Evolutionary conservation across 2,329 filamentous ascomycete species (phyloP), one percentile per base, ranked within the genome.

Genomic region (Microdochium paspali): DNA sequence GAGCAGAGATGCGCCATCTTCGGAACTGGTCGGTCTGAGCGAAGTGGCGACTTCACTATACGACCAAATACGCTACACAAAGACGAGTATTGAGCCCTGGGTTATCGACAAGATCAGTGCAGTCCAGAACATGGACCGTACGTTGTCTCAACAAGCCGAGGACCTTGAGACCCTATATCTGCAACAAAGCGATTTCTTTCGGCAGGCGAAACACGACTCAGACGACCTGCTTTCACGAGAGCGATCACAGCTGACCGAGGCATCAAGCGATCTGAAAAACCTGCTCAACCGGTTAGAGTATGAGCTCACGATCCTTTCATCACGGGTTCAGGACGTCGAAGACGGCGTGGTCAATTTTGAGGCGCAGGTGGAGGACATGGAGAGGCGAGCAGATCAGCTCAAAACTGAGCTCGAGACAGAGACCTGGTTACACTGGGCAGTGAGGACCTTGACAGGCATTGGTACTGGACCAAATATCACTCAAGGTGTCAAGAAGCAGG

Each of bases 241-340:
- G 65, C 79, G 83, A 35, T 73, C 75, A 21, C 74, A 77, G 46
- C 70, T 95, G 31, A 79, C 77, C 3, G 87, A 93, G 59, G 76
- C 77, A 15, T 72, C 90, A 51, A 85, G 85, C 62, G 87, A 93
- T 53, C 74, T 96, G 13, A 90, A 95, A 61, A 78, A 85, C 21
- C 71, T 94, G 32, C 81, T 85, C 2, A 88, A 89, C 20, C 90
- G 90, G 65, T 73, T 97, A 47, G 90, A 97, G 58, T 97, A 97
- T 64, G 91, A 96, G 69, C 84, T 96, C 51, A 80, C 85, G 50
- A 81, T 82, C 15, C 70, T 97, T n/a, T 74, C 82, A 44, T 81
- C 83, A 44, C 89, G 89, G 57, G 84, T 95, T 10, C 77, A 87
- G 56, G 91, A 97, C 59, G 86, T 95, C 9, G 90, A 95, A 59